phyloP scores from a whole-genome alignment of 768 basidiomycete genomes.

The Lepiota subincarnata region DNA sequence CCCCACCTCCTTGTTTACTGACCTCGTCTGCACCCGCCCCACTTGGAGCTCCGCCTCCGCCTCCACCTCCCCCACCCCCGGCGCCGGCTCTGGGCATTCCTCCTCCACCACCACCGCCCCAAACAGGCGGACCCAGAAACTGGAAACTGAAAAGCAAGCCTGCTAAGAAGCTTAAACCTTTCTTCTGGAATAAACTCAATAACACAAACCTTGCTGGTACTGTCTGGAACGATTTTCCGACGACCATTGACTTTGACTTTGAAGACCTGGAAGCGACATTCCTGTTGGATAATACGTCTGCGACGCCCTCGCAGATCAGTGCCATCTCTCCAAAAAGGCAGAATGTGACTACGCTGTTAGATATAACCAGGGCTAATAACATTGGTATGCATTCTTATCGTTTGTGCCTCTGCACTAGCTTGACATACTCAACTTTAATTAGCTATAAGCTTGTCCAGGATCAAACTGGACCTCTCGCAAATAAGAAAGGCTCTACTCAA shows the following conservation, averaged over 20 bases:
- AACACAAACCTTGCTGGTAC: slow-evolving; percentile 36
- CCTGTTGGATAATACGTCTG: slow-evolving; percentile 44
- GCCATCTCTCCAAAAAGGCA: slow-evolving; percentile 44
- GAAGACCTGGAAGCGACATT: slow-evolving; percentile 76
- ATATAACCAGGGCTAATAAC: slow-evolving; percentile 81
- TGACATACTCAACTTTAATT: not conserved
- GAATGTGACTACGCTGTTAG: slow-evolving; percentile 66
- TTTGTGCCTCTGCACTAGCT: not conserved
- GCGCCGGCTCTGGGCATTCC: slow-evolving; percentile 17
- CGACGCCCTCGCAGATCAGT: slow-evolving; percentile 37
- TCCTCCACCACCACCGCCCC: slow-evolving; percentile 33
- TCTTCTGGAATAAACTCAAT: slow-evolving; percentile 88
- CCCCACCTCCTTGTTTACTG: slow-evolving; percentile 17
- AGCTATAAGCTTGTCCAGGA: slow-evolving; percentile 84
- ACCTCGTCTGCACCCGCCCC: slow-evolving; percentile 21
- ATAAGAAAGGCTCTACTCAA: slow-evolving; percentile 72
- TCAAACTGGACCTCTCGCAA: slow-evolving; percentile 59
- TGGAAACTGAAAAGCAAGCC: slow-evolving; percentile 36
- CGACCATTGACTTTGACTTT: slow-evolving; percentile 46
- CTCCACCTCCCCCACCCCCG: slow-evolving; percentile 16
- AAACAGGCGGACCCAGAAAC: slow-evolving; percentile 31
- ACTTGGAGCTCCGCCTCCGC: slow-evolving; percentile 17
- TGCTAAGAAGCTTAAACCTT: slow-evolving; percentile 68
- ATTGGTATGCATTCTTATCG: slow-evolving; percentile 47
- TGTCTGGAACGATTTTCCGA: slow-evolving; percentile 66